These are phyloP conservation scores for Botrytis deweyae DNA, from an alignment of 2,329 filamentous ascomycete genomes.

Conservation along the genomic window DNA sequence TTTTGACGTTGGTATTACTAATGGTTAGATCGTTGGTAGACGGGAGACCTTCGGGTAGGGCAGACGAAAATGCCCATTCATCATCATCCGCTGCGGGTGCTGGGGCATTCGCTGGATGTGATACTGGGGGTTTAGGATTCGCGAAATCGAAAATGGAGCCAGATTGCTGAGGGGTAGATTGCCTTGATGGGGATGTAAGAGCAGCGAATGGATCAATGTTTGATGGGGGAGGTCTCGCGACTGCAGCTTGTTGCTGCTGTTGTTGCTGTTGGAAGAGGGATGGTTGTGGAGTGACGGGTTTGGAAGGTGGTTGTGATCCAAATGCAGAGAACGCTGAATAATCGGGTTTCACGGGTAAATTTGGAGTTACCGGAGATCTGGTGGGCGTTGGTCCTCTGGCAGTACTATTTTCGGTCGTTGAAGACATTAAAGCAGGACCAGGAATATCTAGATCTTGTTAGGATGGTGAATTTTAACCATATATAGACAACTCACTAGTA, in stretches of 20 bases:
- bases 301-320: slow-evolving; percentile 49
- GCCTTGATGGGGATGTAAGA: slow-evolving; percentile 46
- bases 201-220: slow-evolving; percentile 58
- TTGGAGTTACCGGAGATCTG: slow-evolving; percentile 31
- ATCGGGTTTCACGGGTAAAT: slow-evolving; percentile 34
- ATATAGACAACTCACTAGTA: slow-evolving; percentile 50
- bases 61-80: slow-evolving; percentile 91
- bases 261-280: slow-evolving; percentile 45
- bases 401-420: slow-evolving; percentile 59
- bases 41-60: slow-evolving; percentile 62
- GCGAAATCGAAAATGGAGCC: slow-evolving; percentile 48
- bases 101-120: slow-evolving; percentile 38
- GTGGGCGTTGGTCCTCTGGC: slow-evolving; percentile 52
- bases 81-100: slow-evolving; percentile 67
- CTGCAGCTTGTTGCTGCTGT: slow-evolving; percentile 37
- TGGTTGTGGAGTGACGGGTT: slow-evolving; percentile 55
- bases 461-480: not conserved
- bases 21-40: slow-evolving; percentile 60
- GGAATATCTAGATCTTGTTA: slow-evolving; percentile 55
- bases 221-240: slow-evolving; percentile 43
- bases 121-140: slow-evolving; percentile 40
- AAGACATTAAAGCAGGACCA: slow-evolving; percentile 61
- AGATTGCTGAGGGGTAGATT: slow-evolving; percentile 50
- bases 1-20: slow-evolving; percentile 66
- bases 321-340: slow-evolving; percentile 58